A percentile compares a stretch with the other conserved stretches of the same genome.
These are phyloP conservation scores for Silybum marianum DNA, from an alignment of 129 eudicot species.

Conservation along the genomic window DNA sequence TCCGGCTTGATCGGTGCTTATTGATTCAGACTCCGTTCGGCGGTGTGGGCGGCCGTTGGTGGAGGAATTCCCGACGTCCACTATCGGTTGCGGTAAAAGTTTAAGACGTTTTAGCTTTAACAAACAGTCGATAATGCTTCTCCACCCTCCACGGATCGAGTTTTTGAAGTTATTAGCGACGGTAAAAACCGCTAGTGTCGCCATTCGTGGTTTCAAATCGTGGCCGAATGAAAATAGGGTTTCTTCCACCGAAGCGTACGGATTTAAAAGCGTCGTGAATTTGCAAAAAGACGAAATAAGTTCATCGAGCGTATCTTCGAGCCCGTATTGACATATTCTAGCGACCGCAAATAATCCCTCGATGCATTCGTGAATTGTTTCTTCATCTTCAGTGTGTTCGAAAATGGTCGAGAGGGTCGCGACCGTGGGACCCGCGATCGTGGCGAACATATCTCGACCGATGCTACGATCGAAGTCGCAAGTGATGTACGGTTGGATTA, in stretches of 20 bases:
- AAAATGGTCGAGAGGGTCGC: slow-evolving; percentile 82
- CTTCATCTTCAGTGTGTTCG: slow-evolving; percentile 90
- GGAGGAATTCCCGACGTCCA: slow-evolving; percentile 43
- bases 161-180: slow-evolving; percentile 79
- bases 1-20: slow-evolving; percentile 33
- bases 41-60: slow-evolving; percentile 27
- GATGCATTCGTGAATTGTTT: slow-evolving; percentile 73
- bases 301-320: slow-evolving; percentile 86
- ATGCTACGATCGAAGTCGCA: slow-evolving; percentile 60
- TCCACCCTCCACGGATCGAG: slow-evolving; percentile 84
- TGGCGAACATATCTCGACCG: slow-evolving; percentile 90
- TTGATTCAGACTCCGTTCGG: slow-evolving; percentile 35
- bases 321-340: slow-evolving; percentile 73
- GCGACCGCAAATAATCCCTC: slow-evolving; percentile 79
- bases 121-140: slow-evolving; percentile 82
- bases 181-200: slow-evolving; percentile 82
- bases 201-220: slow-evolving; percentile 92
- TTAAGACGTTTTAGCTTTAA: slow-evolving; percentile 71
- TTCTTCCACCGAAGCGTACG: slow-evolving; percentile 94
- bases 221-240: slow-evolving; percentile 81
- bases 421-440: slow-evolving; percentile 79
- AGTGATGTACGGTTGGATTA: slow-evolving; percentile 40
- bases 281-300: slow-evolving; percentile 81
- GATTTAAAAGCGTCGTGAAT: slow-evolving; percentile 83
- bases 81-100: slow-evolving; percentile 55